Base-by-base conservation (phyloP, 805 yeast species). In the Metschnikowia matae region DNA sequence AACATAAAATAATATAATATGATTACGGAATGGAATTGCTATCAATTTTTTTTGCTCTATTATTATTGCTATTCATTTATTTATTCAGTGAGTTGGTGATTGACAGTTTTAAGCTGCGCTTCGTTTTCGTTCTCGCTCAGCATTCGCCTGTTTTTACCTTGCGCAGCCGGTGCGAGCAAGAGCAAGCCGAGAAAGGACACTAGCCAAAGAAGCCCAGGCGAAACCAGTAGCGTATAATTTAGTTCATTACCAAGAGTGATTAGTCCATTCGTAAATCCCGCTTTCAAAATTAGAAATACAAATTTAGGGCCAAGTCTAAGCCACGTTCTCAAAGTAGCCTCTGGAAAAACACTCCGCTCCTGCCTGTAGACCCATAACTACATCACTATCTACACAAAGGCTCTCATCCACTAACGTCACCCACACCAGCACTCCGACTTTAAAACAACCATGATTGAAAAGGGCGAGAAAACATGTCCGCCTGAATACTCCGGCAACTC, bases 401-500 rank as follows among this genome's bases (percentile, higher is more conserved):
- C 45, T 11, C 20, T 20, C 33, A 40, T 11, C n/a, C 43, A 40
- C 43, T 26, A 26, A 15, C 45, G 17, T 42, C n/a, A 20, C 17
- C 36, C 13, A 6, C 18, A n/a, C 38, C 45, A 32, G 29, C 36
- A 17, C 17, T 7, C n/a, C 17, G 5, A 17, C 38, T 21, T 36
- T 6, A 15, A 17, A 41, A 20, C 44, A 17, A 42, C 10, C 20
- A 42, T 42, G 35, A 36, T 23, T 29, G 48, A 44, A 29, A 44
- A 37, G 17, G 41, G 40, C n/a, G 48, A 44, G 18, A 29, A 37
- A 20, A 6, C 17, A 17, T 6, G 35, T 15, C 43, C 32, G 20
- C 32, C 38, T 23, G 46, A 44, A 15, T 26, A 44, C 40, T 21
- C 39, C 10, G 52, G 50, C 14, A 50, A 48, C 26, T 46, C 53